Evolutionary conservation across 176 grass and related monocot species (phyloP).

Genomic region (Olyra latifolia): DNA sequence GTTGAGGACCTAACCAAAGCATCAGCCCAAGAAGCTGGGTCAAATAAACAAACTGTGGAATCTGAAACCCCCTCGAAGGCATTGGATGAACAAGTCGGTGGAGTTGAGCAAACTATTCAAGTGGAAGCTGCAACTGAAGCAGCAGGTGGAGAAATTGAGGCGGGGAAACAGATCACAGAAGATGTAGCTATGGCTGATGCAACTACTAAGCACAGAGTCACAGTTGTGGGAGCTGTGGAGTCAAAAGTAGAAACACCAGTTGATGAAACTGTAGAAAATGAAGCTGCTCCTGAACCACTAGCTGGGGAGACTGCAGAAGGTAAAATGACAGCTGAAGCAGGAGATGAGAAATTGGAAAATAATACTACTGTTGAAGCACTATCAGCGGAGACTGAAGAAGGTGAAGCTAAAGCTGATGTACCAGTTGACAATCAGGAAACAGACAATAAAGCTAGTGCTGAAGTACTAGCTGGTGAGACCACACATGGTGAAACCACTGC

Average conservation of each 20-base stretch:
- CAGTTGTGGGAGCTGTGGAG: conserved; percentile 10
- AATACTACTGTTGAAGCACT: conserved; percentile 15
- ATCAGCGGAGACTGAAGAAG: not conserved
- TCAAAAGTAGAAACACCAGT: not conserved
- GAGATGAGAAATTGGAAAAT: conserved; percentile 11
- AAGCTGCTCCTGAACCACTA: not conserved
- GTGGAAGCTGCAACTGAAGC: conserved; percentile 13
- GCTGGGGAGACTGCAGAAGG: conserved; percentile 6
- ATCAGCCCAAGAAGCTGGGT: not conserved
- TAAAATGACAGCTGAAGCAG: conserved; percentile 4
- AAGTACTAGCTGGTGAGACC: conserved; percentile 10
- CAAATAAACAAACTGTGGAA: not conserved
- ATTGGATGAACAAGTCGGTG: conserved; percentile 1
- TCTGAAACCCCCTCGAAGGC: conserved; percentile 5
- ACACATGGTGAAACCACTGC: not conserved
- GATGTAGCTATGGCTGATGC: conserved; percentile 22
- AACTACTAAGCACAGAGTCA: not conserved
- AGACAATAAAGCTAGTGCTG: not conserved
- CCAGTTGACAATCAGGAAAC: not conserved
- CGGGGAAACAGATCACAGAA: conserved; percentile 14
- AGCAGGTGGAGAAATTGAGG: conserved; percentile 9
- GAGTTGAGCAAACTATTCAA: conserved; percentile 20
- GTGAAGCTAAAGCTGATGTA: not conserved
- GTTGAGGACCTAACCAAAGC: not conserved
- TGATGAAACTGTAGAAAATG: conserved; percentile 20